phyloP scores from a whole-genome alignment of 306 rosid species.

The Abrus pulchellus region DNA sequence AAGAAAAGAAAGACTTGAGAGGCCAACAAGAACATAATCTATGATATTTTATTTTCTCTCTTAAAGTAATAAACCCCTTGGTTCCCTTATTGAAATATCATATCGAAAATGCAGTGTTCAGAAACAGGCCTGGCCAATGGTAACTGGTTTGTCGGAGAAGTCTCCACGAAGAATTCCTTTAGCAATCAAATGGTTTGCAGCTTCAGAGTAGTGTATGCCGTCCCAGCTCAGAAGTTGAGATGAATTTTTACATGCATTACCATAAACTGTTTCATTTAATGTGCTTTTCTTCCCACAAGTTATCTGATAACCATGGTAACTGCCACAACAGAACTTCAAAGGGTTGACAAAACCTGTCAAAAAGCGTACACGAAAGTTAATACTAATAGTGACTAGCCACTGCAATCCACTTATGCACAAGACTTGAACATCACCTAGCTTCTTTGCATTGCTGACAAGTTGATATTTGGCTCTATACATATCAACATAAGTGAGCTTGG shows the following conservation, averaged over 20 bases:
- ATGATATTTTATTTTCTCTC: not conserved
- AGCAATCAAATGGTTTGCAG: conserved; percentile 69
- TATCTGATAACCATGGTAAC: conserved; percentile 61
- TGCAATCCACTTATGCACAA: not conserved
- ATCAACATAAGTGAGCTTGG: conserved; percentile 68
- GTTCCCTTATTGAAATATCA: not conserved
- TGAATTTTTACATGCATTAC: conserved; percentile 70
- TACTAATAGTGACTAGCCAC: not conserved
- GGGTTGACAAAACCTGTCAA: conserved; percentile 78
- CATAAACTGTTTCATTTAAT: conserved; percentile 70
- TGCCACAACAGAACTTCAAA: conserved; percentile 78
- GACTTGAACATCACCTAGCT: conserved; percentile 52
- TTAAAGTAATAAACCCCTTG: not conserved
- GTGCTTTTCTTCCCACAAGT: conserved; percentile 66
- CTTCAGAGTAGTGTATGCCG: conserved; percentile 80
- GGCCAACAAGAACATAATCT: not conserved
- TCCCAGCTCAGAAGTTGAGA: conserved; percentile 77
- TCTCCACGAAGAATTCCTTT: conserved; percentile 58
- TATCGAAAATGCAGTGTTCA: not conserved
- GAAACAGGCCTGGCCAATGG: conserved; percentile 62
- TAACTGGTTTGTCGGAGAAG: conserved; percentile 66
- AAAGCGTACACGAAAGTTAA: conserved; percentile 19
- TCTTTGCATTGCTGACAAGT: conserved; percentile 63
- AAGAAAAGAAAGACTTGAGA: too few relatives aligned
- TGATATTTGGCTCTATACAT: conserved; percentile 66